A percentile compares a stretch with the other conserved stretches of the same genome.
Evolutionary conservation across 352 stramenopile species (phyloP).

Genomic region (Globisporangium camurandrum): DNA sequence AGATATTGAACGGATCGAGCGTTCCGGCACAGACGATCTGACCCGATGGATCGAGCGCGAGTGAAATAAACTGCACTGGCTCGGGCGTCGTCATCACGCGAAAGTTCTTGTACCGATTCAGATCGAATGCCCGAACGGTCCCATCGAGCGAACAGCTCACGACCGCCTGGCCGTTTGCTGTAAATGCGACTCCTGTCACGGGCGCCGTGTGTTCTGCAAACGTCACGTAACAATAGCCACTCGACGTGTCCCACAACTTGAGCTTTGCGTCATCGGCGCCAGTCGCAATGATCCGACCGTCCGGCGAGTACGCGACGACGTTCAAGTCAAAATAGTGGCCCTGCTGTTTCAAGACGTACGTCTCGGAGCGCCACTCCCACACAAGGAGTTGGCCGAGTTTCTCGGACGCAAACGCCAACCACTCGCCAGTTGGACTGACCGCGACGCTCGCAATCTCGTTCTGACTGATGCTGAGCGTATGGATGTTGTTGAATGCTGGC

Average conservation of each 20-base stretch:
- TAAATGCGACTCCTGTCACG: constrained; percentile 95
- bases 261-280: constrained; percentile 98
- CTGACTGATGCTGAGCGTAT: constrained; percentile 92
- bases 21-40: constrained; percentile 94
- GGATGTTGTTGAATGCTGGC: constrained; percentile 93
- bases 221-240: constrained; percentile 99
- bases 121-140: constrained; percentile 97
- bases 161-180: constrained; percentile 88
- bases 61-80: constrained; percentile 95
- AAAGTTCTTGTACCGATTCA: constrained; percentile 99
- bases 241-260: constrained; percentile 97
- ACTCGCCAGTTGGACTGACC: constrained; percentile 95
- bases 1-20: constrained; percentile 96
- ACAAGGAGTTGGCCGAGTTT: constrained; percentile 98
- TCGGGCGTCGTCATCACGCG: constrained; percentile 95
- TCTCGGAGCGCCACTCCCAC: constrained; percentile 99
- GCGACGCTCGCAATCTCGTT: constrained; percentile 89
- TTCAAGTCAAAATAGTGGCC: constrained; percentile 98
- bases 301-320: constrained; percentile 94
- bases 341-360: constrained; percentile 99
- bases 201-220: constrained; percentile 96
- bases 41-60: constrained; percentile 96
- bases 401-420: constrained; percentile 96
- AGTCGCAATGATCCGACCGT: constrained; percentile 94
- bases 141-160: constrained; percentile 97